Evolutionary conservation across 441 rosid genomes (phyloP).

Genomic region (Gossypium gossypioides): DNA sequence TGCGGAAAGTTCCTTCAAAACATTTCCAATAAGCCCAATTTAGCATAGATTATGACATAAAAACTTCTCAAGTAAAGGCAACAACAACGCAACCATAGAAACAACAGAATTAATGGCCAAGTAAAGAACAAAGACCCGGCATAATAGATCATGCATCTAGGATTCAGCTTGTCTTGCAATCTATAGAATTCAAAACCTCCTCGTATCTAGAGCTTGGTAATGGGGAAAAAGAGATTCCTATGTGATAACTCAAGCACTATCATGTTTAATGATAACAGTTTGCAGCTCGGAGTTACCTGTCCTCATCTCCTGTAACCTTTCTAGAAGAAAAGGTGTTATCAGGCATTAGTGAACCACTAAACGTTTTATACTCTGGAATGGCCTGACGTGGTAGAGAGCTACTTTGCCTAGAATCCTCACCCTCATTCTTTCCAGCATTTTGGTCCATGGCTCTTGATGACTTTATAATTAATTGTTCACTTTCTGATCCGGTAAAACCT

Average conservation of each 20-base stretch:
- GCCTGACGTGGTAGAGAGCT: conserved; percentile 36
- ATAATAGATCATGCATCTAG: background rate
- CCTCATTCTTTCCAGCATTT: conserved; percentile 34
- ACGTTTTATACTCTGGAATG: conserved; percentile 36
- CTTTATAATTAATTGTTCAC: conserved; percentile 33
- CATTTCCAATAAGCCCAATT: conserved; percentile 13
- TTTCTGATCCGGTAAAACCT: conserved; percentile 30
- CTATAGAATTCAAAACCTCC: background rate
- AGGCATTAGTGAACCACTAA: conserved; percentile 60
- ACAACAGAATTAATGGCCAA: background rate
- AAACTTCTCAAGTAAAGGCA: conserved; percentile 9
- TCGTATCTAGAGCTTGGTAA: background rate
- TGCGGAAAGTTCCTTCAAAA: conserved; percentile 53
- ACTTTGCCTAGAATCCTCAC: conserved; percentile 34
- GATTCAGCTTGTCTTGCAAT: background rate
- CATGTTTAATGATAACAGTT: background rate
- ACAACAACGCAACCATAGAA: background rate
- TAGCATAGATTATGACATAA: conserved; percentile 5
- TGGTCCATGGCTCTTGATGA: conserved; percentile 33
- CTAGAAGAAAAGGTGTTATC: conserved; percentile 49
- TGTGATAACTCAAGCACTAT: background rate
- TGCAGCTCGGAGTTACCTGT: conserved; percentile 33
- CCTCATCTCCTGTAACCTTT: conserved; percentile 45
- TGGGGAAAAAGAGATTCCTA: background rate
- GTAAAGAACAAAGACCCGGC: background rate